These are phyloP conservation scores for Pyronema domesticum DNA, from an alignment of 495 filamentous ascomycete species.

Conservation along the genomic window DNA sequence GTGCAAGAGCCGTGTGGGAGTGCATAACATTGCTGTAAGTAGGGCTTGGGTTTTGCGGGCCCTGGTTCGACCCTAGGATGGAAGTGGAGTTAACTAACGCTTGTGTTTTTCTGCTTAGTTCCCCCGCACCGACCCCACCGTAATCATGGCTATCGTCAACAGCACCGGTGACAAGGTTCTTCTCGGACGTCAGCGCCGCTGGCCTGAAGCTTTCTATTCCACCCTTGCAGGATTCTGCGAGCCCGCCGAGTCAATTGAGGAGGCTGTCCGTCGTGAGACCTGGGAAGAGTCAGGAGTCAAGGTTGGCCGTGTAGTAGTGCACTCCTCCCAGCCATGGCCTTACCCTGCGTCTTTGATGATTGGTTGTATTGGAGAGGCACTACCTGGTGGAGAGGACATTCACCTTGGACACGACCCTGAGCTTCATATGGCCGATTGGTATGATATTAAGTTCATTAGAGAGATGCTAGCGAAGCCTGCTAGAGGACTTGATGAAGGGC, in stretches of 20 bases:
- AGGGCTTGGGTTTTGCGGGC: no score
- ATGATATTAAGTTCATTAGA: conserved; percentile 48
- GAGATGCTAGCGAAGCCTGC: conserved; percentile 42
- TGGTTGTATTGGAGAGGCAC: conserved; percentile 73
- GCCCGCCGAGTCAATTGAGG: conserved; percentile 85
- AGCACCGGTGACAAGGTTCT: conserved; percentile 55
- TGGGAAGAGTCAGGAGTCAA: conserved; percentile 87
- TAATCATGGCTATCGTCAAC: conserved; percentile 83
- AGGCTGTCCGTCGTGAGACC: conserved; percentile 83
- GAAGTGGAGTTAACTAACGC: not conserved
- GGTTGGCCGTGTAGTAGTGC: conserved; percentile 74
- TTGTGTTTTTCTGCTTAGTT: conserved; percentile 41
- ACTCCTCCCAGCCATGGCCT: conserved; percentile 84
- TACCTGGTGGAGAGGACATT: conserved; percentile 61
- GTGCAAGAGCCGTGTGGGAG: conserved; percentile 51
- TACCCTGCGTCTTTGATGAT: conserved; percentile 90
- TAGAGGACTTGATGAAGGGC: conserved; percentile 46
- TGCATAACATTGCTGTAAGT: conserved; percentile 27
- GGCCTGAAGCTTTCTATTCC: conserved; percentile 64
- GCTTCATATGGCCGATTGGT: conserved; percentile 75
- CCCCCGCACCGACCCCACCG: conserved; percentile 85
- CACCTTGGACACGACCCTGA: conserved; percentile 75
- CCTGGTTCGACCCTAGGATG: not conserved
- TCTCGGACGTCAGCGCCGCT: conserved; percentile 69
- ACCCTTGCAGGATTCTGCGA: conserved; percentile 92